Conservation (phyloP, 2,329 filamentous ascomycete species). For the Fusarium pininemorale region DNA sequence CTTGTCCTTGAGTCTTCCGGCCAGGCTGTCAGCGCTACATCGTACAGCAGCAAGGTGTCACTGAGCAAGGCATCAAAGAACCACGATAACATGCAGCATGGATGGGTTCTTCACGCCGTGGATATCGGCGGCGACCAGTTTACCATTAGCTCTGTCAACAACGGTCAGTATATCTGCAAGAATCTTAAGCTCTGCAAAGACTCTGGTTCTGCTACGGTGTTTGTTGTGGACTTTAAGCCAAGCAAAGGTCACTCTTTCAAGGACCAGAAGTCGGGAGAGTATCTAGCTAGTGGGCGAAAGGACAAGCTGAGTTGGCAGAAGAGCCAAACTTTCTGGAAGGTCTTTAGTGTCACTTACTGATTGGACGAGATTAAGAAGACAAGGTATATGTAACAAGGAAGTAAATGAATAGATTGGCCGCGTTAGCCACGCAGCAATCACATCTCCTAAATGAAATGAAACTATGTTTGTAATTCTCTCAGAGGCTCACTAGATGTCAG, state of each 20-base stretch:
- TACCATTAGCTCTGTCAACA: not conserved
- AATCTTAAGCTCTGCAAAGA: not conserved
- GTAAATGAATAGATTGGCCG: not conserved
- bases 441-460: not conserved
- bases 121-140: not conserved
- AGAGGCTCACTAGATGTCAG: not conserved
- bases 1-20: not conserved
- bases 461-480: not conserved
- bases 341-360: conserved; percentile 5
- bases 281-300: not conserved
- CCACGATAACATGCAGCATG: not conserved
- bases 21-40: not conserved
- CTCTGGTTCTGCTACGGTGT: not conserved
- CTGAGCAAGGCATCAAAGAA: not conserved
- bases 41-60: not conserved
- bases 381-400: not conserved
- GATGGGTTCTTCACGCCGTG: not conserved
- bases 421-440: not conserved
- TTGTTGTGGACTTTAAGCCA: not conserved
- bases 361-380: rapidly evolving
- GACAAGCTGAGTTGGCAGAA: not conserved
- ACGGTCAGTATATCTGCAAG: not conserved
- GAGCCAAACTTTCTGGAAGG: not conserved
- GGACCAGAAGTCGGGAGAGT: not conserved
- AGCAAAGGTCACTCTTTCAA: not conserved